Conservation (phyloP, 2,329 filamentous ascomycete genomes). For the Pseudovirgaria hyperparasitica region DNA sequence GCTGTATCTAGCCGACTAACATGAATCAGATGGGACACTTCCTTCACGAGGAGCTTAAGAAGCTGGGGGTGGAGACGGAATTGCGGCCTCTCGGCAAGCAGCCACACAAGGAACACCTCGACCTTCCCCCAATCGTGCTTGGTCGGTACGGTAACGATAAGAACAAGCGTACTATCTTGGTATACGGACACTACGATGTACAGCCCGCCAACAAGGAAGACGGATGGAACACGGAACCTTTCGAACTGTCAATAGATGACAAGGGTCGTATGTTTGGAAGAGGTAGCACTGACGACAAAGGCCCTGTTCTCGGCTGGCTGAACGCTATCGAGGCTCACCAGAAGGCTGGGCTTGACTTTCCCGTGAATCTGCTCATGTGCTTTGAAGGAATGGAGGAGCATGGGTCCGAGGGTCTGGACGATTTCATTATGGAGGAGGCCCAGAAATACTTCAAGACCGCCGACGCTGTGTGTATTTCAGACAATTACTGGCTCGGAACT, state of each 20-base stretch:
- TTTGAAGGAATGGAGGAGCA: constrained; percentile 99
- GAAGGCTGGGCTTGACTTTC: constrained; percentile 86
- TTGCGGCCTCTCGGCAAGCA: constrained; percentile 81
- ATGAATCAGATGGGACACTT: constrained; percentile 68
- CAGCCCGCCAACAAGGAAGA: constrained; percentile 89
- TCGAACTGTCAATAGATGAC: constrained; percentile 73
- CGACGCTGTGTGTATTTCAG: constrained; percentile 94
- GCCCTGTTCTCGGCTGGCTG: constrained; percentile 90
- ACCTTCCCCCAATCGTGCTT: constrained; percentile 85
- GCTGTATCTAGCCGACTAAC: constrained; percentile 3
- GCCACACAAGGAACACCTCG: constrained; percentile 76
- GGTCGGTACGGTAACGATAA: constrained; percentile 86
- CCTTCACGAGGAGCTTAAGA: constrained; percentile 69
- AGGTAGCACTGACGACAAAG: constrained; percentile 95
- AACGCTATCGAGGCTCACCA: constrained; percentile 98
- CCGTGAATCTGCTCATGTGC: constrained; percentile 97
- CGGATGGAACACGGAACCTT: constrained; percentile 92
- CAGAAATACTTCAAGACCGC: constrained; percentile 92
- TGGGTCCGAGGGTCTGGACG: constrained; percentile 89
- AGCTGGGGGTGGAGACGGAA: constrained; percentile 77
- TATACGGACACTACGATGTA: constrained; percentile 98
- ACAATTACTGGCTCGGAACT: constrained; percentile 99
- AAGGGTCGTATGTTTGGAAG: constrained; percentile 94
- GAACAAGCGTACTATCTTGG: constrained; percentile 86
- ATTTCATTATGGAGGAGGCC: constrained; percentile 82